These are phyloP conservation scores for Leccinum aurantiacum DNA, from an alignment of 768 basidiomycete genomes.

Conservation along the genomic window DNA sequence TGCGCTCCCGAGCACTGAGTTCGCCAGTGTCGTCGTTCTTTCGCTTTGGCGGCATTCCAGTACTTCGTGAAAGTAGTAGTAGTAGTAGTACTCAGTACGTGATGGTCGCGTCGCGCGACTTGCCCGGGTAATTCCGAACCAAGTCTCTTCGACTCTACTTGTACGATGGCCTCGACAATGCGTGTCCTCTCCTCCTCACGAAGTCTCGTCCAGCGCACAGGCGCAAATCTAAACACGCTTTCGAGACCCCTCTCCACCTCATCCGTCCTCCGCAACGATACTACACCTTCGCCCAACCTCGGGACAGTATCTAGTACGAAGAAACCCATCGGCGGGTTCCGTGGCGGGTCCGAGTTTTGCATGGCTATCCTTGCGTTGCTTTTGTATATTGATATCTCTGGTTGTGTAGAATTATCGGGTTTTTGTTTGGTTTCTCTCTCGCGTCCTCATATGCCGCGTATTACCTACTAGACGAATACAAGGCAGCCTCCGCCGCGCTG, in stretches of 20 bases:
- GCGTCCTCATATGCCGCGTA: conserved; percentile 87
- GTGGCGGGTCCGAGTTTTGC: conserved; percentile 51
- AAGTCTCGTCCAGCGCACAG: conserved; percentile 16
- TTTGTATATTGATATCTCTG: not conserved
- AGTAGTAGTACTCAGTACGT: not conserved
- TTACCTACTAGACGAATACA: conserved; percentile 88
- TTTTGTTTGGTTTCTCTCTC: conserved; percentile 86
- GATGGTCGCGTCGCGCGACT: not conserved
- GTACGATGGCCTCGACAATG: conserved; percentile 39
- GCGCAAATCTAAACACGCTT: not conserved
- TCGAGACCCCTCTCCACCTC: conserved; percentile 47
- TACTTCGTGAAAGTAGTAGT: too few species aligned
- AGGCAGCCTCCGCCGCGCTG: conserved; percentile 80
- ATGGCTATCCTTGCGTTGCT: conserved; percentile 4
- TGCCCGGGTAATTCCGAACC: conserved; percentile 26
- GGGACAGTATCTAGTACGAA: conserved; percentile 57
- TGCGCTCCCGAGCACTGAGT: conserved; percentile 50
- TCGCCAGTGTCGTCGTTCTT: conserved; percentile 33
- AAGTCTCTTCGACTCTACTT: not conserved
- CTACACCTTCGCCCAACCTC: conserved; percentile 43
- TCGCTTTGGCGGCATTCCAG: conserved; percentile 46
- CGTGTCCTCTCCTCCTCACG: conserved; percentile 28
- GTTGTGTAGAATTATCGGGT: conserved; percentile 66
- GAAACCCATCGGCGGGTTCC: conserved; percentile 75
- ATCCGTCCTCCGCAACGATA: conserved; percentile 42